Evolutionary conservation across 1,139 yeast species (phyloP), one percentile per base, ranked within the genome.

Genomic region (Saccharomyces hybrid): DNA sequence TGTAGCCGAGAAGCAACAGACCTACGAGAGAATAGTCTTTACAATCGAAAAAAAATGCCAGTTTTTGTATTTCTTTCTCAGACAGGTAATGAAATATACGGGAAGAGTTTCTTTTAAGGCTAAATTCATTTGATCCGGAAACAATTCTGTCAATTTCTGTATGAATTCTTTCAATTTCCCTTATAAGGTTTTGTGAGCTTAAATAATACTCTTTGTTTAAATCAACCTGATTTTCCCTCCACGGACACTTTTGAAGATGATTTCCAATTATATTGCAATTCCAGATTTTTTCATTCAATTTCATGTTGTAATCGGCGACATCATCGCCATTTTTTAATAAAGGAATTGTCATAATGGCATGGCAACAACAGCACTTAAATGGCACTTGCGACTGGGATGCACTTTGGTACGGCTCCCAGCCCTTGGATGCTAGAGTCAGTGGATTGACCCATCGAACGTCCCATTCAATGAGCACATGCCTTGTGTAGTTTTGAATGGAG

Each of bases 401-500:
- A 9, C 44, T 25, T 55, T 5, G 44, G n/a, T 38, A 38, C 11
- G 44, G 26, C 25, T 38, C 9, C 64, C 64, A 61, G 4, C 66
- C 66, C 23, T 57, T 56, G 13, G 64, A 53, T n/a, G 60, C 60
- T 31, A 61, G 30, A 5, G 52, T 52, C 42, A 62, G 52, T 16
- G 63, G 61, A 50, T 61, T 61, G 34, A 61, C 46, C 54, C 57
- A 56, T 20, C 49, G 26, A 13, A 51, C 54, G 53, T 61, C 61
- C 65, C 65, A 62, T 13, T 52, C 52, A 44, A 57, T 23, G 48
- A 50, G 46, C 2, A 49, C 9, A 2, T 50, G 47, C 47, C 51
- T 55, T 4, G 60, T 57, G 2, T 50, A 56, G 16, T 55, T 56
- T 27, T 46, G 55, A 23, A 52, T 52, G 20, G 50, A 48, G 23